Evolutionary conservation across 805 yeast genomes (phyloP), one percentile per base, ranked within the genome.

Genomic region (Blastobotrys parvus): DNA sequence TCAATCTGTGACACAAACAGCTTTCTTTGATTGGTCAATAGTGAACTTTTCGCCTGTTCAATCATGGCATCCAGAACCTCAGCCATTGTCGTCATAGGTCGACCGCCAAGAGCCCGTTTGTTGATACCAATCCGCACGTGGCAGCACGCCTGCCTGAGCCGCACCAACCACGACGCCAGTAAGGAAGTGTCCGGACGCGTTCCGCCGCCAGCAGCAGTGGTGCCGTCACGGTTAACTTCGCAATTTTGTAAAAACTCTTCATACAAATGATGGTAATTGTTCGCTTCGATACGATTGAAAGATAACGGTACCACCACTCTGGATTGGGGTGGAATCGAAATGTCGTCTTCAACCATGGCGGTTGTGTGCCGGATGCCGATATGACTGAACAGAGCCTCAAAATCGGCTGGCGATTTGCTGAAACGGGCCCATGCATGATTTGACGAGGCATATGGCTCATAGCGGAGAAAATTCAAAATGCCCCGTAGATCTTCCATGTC

Each of bases 221-320:
- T n/a, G 16, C 40, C 40, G 6, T 38, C 17, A 20, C 46, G 46
- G 10, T 46, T 43, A 10, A 59, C 3, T 79, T 78, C 25, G 77
- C 83, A 23, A 67, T 72, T 13, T 61, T 55, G 41, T 77, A 64
- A 42, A 54, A 87, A 86, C n/a, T 74, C 72, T 16, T 72, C 69
- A 55, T 77, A 77, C 17, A 77, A 52, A 50, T 78, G 77, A 41
- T 78, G 73, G 57, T 92, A 92, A 54, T 85, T 80, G 56, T 85
- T 87, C 55, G 83, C 82, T 58, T 92, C 98, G 17, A 92, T 75
- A 0, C 86, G 78, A 2, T 83, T 78, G 59, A 92, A 83, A 2
- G 88, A 86, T 16, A 85, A 69, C 1, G 84, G 71, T 39, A 92
- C 61, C 37, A 88, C 65, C 7, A 78, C 69, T 41, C 95, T 69